phyloP scores from a whole-genome alignment of 805 yeast genomes.

The Candida boidinii region DNA sequence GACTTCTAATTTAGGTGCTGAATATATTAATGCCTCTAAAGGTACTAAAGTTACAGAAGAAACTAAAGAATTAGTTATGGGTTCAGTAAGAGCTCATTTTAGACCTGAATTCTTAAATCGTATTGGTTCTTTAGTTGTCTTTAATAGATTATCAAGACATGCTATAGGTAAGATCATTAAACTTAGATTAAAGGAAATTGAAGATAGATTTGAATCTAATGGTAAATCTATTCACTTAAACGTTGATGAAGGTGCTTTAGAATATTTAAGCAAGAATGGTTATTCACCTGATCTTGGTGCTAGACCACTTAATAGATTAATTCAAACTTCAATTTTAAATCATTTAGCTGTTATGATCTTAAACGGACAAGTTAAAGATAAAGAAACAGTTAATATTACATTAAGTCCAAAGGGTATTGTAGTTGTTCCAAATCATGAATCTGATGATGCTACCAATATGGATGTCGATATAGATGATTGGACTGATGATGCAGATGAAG shows the following conservation, averaged over 20 bases:
- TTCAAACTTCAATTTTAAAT: slow-evolving; percentile 82
- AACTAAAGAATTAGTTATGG: slow-evolving; percentile 75
- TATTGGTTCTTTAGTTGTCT: slow-evolving; percentile 85
- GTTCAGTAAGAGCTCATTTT: slow-evolving; percentile 78
- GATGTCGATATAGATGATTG: slow-evolving; percentile 42
- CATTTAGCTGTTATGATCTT: slow-evolving; percentile 81
- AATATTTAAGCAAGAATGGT: slow-evolving; percentile 77
- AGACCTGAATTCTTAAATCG: slow-evolving; percentile 97
- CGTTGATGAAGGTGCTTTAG: slow-evolving; percentile 69
- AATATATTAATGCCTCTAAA: slow-evolving; percentile 61
- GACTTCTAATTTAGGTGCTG: slow-evolving; percentile 98
- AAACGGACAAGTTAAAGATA: slow-evolving; percentile 80
- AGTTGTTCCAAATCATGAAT: slow-evolving; percentile 81
- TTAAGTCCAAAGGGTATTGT: slow-evolving; percentile 54
- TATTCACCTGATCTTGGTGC: slow-evolving; percentile 95
- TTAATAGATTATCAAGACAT: slow-evolving; percentile 85
- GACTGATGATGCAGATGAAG: slow-evolving; percentile 58
- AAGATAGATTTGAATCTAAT: slow-evolving; percentile 73
- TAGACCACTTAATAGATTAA: slow-evolving; percentile 87
- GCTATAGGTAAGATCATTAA: slow-evolving; percentile 90
- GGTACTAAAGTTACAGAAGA: slow-evolving; percentile 55
- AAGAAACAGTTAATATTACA: slow-evolving; percentile 71
- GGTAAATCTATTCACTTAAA: slow-evolving; percentile 71
- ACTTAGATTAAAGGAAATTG: slow-evolving; percentile 77
- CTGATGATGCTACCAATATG: slow-evolving; percentile 37